Evolutionary conservation across 2,329 filamentous ascomycete genomes (phyloP).

Genomic region (Pseudogymnoascus sp.): DNA sequence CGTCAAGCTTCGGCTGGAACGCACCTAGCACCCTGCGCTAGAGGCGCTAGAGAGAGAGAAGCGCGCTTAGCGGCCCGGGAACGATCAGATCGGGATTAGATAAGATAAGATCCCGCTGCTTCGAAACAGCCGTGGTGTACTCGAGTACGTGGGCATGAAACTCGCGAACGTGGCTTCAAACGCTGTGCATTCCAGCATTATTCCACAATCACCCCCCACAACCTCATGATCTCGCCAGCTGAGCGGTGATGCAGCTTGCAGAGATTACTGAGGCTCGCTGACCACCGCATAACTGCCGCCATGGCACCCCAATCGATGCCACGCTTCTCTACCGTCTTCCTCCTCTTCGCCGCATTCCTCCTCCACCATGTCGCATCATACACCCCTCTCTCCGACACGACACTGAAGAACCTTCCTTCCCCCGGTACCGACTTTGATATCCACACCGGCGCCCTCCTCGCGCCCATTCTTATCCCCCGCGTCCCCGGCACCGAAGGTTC

Average conservation of each 20-base stretch:
- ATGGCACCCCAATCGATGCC: constrained; percentile 2
- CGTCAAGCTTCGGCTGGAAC: no score
- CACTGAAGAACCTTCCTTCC: constrained; percentile 64
- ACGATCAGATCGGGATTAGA: background rate
- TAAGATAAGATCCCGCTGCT: background rate
- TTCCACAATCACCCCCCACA: background rate
- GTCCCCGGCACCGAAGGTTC: constrained; percentile 82
- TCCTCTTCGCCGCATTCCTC: background rate
- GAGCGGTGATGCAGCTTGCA: background rate
- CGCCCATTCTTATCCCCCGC: constrained; percentile 80
- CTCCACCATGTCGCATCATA: constrained; percentile 17
- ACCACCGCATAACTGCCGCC: background rate
- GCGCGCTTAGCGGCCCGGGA: background rate
- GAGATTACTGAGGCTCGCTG: background rate
- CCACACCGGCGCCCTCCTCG: constrained; percentile 63
- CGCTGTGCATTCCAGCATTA: background rate
- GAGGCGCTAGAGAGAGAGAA: background rate
- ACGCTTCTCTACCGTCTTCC: background rate
- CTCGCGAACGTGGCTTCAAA: background rate
- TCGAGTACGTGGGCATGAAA: background rate
- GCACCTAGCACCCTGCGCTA: no score
- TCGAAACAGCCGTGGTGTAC: no score
- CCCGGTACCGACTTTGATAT: constrained; percentile 73
- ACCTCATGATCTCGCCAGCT: background rate
- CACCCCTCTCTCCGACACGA: constrained; percentile 61